Evolutionary conservation across 306 rosid genomes (phyloP), one percentile per base, ranked within the genome.

Genomic region (Comarum palustre): DNA sequence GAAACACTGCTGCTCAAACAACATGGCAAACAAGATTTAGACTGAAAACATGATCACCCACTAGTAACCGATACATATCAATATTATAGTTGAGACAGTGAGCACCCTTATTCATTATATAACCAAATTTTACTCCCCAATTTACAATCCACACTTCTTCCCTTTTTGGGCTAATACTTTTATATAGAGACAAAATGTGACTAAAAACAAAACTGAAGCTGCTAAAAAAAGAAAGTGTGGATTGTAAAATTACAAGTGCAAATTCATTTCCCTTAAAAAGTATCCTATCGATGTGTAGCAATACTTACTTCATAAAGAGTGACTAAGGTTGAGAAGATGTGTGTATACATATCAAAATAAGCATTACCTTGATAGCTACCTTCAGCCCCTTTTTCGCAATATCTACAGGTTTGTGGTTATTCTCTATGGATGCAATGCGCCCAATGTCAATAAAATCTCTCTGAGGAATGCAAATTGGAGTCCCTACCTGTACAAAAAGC

Each of bases 361-460:
- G n/a, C 43, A 59, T 83, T 36, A 94, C 99, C 99, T 94, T 91
- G 73, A 94, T 90, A 71, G 96, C 99, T 17, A 90, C 92, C 82
- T 78, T 77, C 78, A 78, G 92, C 74, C 99, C 99, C 78, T 87
- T 94, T 87, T 91, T 94, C 12, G 99, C 97, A 43, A 50, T 76
- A 79, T 94, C 96, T 77, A 94, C 97, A 42, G 99, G 88, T 79
- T 88, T 91, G 70, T 91, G 89, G 81, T 94, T 94, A 75, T 89
- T 91, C 80, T 91, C 96, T 43, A 94, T 88, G 25, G 97, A 94
- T 25, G 96, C 90, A 71, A 94, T 83, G 64, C 89, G 89, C 16
- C 99, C 99, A 58, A 94, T 89, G 63, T 86, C 94, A 75, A 87
- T 91, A 85, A 84, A 94, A 27, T 91, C 96, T 82, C 85, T 85